These are phyloP conservation scores for Microascus cirrosus DNA, from an alignment of 2,329 filamentous ascomycete genomes.

Conservation along the genomic window DNA sequence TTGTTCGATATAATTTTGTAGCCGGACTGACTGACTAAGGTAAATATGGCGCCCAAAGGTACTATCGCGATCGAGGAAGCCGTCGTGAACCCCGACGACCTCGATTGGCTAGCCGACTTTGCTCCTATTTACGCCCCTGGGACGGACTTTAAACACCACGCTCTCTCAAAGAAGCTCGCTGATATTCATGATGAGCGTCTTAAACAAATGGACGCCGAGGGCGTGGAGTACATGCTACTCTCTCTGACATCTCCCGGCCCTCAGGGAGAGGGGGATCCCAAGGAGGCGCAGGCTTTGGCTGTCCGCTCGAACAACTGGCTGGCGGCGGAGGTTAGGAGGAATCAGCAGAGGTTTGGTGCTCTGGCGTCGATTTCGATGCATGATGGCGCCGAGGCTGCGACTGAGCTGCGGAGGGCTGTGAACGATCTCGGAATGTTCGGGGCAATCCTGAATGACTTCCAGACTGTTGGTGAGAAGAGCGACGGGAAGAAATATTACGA, in stretches of 20 bases:
- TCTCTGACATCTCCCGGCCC: slow-evolving; percentile 20
- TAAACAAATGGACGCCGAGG: slow-evolving; percentile 19
- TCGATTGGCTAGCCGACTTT: slow-evolving; percentile 15
- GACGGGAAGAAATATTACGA: slow-evolving; percentile 18
- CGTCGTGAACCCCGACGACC: slow-evolving; percentile 18
- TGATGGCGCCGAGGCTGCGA: slow-evolving; percentile 13
- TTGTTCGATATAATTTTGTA: too few species aligned
- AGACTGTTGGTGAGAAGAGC: slow-evolving; percentile 10
- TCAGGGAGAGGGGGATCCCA: slow-evolving; percentile 16
- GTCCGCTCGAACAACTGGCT: slow-evolving; percentile 20
- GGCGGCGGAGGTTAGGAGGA: slow-evolving; percentile 13
- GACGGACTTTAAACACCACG: slow-evolving; percentile 8
- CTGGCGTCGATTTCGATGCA: slow-evolving; percentile 22
- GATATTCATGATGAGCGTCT: slow-evolving; percentile 19
- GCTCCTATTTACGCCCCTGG: slow-evolving; percentile 17
- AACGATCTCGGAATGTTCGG: slow-evolving; percentile 19
- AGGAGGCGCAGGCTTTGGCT: slow-evolving; percentile 14
- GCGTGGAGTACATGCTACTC: slow-evolving; percentile 24
- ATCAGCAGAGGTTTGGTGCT: slow-evolving; percentile 18
- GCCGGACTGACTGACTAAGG: too few species aligned
- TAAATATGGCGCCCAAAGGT: slow-evolving; percentile 9
- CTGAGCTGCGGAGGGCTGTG: slow-evolving; percentile 18
- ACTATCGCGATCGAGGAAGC: slow-evolving; percentile 23
- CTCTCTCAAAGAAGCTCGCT: slow-evolving; percentile 14
- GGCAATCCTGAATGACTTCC: slow-evolving; percentile 21